These are phyloP conservation scores for Colletotrichum tofieldiae DNA, from an alignment of 2,329 filamentous ascomycete genomes.

Conservation along the genomic window DNA sequence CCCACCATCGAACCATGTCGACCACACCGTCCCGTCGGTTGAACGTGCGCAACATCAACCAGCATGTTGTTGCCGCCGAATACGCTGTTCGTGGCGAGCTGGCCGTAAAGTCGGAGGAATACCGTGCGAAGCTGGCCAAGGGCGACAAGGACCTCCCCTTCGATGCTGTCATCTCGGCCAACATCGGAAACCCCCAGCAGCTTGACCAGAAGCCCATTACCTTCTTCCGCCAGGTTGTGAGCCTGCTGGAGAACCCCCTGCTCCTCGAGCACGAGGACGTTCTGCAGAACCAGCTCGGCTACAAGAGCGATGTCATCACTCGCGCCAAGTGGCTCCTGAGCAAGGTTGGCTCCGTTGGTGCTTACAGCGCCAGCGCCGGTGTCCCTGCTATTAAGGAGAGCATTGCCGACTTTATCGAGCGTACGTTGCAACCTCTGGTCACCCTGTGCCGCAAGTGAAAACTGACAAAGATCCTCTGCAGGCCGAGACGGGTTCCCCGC, in stretches of 20 bases:
- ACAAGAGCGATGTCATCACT: constrained; percentile 90
- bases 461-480: constrained; percentile 53
- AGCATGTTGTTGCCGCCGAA: constrained; percentile 86
- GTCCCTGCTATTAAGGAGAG: constrained; percentile 89
- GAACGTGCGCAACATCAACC: constrained; percentile 92
- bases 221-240: constrained; percentile 97
- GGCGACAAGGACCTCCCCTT: constrained; percentile 81
- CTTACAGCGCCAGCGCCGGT: constrained; percentile 96
- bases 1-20: constrained; percentile 53
- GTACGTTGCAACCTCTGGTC: constrained; percentile 63
- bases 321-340: constrained; percentile 86
- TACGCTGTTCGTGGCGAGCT: constrained; percentile 98
- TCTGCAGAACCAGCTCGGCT: constrained; percentile 82
- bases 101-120: constrained; percentile 93
- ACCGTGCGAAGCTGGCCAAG: constrained; percentile 80
- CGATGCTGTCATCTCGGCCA: constrained; percentile 92
- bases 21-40: constrained; percentile 64
- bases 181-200: constrained; percentile 99
- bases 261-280: constrained; percentile 87
- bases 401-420: constrained; percentile 92
- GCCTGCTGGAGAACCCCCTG: constrained; percentile 89
- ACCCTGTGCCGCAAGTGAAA: constrained; percentile 9
- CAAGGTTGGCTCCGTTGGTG: constrained; percentile 91
- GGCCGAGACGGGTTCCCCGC: constrained; percentile 91
- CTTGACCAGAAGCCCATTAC: constrained; percentile 99